Evolutionary conservation across 495 filamentous ascomycete genomes (phyloP).

Genomic region (Copromyces sp.): DNA sequence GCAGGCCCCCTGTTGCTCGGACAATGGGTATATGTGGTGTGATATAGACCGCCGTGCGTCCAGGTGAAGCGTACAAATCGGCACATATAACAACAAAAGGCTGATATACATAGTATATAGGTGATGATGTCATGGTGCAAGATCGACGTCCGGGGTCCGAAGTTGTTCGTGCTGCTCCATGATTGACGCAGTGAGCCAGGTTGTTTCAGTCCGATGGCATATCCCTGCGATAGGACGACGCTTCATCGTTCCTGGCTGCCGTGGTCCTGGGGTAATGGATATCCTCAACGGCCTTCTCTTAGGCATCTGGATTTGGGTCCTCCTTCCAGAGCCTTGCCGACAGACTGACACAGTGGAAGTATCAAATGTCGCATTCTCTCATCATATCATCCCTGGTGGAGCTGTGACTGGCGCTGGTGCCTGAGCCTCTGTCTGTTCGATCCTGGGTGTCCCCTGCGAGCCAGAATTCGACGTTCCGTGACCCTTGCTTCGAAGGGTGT

Average conservation of each 20-base stretch:
- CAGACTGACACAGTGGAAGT: background rate
- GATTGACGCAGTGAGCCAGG: background rate
- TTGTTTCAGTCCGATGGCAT: background rate
- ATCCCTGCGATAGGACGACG: background rate
- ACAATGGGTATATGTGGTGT: background rate
- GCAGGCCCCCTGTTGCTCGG: background rate
- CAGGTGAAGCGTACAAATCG: background rate
- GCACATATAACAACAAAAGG: background rate
- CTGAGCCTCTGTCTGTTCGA: constrained; percentile 4
- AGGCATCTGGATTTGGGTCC: background rate
- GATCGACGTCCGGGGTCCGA: background rate
- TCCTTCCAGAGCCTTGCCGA: background rate
- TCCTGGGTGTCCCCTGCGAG: constrained; percentile 19
- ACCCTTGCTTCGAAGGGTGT: constrained; percentile 17
- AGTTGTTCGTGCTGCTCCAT: background rate
- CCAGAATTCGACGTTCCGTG: constrained; percentile 15
- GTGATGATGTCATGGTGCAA: background rate
- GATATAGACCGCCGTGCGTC: background rate
- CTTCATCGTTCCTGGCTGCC: background rate
- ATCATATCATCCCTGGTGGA: constrained; percentile 24
- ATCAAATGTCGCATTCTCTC: background rate
- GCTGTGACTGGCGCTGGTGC: background rate
- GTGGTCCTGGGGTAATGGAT: background rate
- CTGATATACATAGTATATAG: background rate
- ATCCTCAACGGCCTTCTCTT: background rate